A percentile compares a stretch with the other conserved stretches of the same genome.
phyloP scores from a whole-genome alignment of 129 eudicot genomes.

The Artemisia argyi region DNA sequence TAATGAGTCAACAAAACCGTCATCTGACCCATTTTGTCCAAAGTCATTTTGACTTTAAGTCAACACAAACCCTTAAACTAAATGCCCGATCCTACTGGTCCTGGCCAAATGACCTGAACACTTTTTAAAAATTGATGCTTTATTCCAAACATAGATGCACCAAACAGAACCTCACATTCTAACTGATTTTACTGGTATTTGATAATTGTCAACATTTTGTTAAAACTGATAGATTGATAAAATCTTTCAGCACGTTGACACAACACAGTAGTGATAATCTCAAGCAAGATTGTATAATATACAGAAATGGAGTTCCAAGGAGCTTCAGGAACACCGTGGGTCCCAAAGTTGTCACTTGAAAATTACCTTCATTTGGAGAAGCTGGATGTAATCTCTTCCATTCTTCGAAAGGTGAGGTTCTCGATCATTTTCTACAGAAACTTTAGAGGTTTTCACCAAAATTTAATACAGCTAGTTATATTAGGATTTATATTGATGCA shows the following conservation, averaged over 20 bases:
- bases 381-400: conserved; percentile 20
- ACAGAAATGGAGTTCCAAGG: conserved; percentile 31
- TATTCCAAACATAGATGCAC: background rate
- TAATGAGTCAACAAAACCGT: too few relatives aligned
- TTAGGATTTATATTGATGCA: too few relatives aligned
- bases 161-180: background rate
- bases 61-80: background rate
- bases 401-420: conserved; percentile 29
- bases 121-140: background rate
- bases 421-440: background rate
- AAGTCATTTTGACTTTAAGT: too few relatives aligned
- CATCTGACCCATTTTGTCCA: too few relatives aligned
- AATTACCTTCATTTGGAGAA: conserved; percentile 38
- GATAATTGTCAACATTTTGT: background rate
- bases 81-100: background rate
- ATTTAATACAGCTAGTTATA: too few relatives aligned
- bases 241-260: too few relatives aligned
- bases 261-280: background rate
- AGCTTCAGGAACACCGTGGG: conserved; percentile 22
- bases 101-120: background rate
- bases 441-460: too few relatives aligned
- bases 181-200: background rate
- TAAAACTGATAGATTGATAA: background rate
- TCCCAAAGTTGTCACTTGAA: conserved; percentile 30
- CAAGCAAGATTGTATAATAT: background rate